phyloP scores from a whole-genome alignment of 2,329 filamentous ascomycete species.

The Neonectria faginata region DNA sequence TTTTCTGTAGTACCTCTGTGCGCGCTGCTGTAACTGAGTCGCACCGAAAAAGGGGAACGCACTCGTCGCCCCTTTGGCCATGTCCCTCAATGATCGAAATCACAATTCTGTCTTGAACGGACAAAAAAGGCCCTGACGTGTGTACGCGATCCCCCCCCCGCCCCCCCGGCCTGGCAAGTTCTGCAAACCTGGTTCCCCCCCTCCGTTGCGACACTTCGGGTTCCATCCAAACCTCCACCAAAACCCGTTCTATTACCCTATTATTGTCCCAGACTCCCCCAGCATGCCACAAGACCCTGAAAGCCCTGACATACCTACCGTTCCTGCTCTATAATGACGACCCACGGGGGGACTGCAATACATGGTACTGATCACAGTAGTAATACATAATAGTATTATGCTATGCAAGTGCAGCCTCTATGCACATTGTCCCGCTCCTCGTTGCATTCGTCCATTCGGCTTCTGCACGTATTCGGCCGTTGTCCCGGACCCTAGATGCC shows the following conservation, averaged over 20 bases:
- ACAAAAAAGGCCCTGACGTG: slow-evolving; percentile 9
- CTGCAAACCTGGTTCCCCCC: slow-evolving; percentile 19
- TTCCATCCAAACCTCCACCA: slow-evolving; percentile 24
- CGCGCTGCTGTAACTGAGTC: neutral
- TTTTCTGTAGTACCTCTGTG: neutral
- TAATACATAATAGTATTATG: no score
- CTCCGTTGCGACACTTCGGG: slow-evolving; percentile 28
- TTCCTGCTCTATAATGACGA: slow-evolving; percentile 2
- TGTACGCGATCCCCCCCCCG: slow-evolving; percentile 2
- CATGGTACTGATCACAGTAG: no score
- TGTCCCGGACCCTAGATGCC: slow-evolving; percentile 21
- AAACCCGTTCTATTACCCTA: slow-evolving; percentile 11
- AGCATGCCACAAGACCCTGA: slow-evolving; percentile 3
- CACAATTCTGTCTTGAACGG: neutral
- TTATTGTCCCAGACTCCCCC: neutral
- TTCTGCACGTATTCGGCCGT: slow-evolving; percentile 21
- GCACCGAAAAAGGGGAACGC: neutral
- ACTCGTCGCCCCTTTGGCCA: neutral
- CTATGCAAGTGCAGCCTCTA: no score
- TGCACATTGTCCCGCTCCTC: slow-evolving; percentile 19
- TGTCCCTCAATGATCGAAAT: slow-evolving; percentile 8
- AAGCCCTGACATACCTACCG: neutral
- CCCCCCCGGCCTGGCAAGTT: slow-evolving; percentile 9
- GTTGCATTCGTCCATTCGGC: slow-evolving; percentile 17
- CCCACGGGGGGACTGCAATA: neutral